Conservation (phyloP, 1,139 yeast species). For the Zygosaccharomyces pseudobailii region DNA sequence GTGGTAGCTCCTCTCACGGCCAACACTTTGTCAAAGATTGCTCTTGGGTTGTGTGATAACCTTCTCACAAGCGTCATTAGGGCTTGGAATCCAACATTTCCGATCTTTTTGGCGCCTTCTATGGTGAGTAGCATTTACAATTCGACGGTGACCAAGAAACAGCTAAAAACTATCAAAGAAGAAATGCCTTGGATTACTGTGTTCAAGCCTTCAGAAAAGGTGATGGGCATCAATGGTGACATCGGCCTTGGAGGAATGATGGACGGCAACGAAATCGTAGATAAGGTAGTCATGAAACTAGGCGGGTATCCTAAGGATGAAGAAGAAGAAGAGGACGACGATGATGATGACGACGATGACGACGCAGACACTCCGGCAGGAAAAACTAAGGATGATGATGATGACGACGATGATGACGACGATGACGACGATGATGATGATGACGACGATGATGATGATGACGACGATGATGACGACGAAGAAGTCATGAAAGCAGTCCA, state of each 20-base stretch:
- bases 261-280: conserved; percentile 86
- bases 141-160: conserved; percentile 87
- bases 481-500: conserved; percentile 25
- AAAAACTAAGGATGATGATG: conserved; percentile 37
- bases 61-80: conserved; percentile 76
- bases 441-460: conserved; percentile 42
- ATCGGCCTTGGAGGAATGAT: conserved; percentile 98
- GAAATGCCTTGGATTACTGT: conserved; percentile 76
- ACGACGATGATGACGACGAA: conserved; percentile 39
- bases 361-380: conserved; percentile 41
- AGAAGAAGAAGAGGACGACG: conserved; percentile 67
- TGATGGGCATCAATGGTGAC: conserved; percentile 83
- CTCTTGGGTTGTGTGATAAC: conserved; percentile 90
- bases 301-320: conserved; percentile 92
- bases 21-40: conserved; percentile 83
- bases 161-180: conserved; percentile 55
- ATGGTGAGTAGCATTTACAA: conserved; percentile 97
- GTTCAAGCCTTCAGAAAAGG: conserved; percentile 88
- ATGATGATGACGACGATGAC: conserved; percentile 48
- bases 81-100: conserved; percentile 88
- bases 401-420: conserved; percentile 41
- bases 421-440: conserved; percentile 44
- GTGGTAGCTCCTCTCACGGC: conserved; percentile 92
- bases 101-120: conserved; percentile 90
- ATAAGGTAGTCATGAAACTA: conserved; percentile 70